Base-by-base conservation (phyloP, 2,329 filamentous ascomycete species). In the Stagonosporopsis cucurbitacearum region DNA sequence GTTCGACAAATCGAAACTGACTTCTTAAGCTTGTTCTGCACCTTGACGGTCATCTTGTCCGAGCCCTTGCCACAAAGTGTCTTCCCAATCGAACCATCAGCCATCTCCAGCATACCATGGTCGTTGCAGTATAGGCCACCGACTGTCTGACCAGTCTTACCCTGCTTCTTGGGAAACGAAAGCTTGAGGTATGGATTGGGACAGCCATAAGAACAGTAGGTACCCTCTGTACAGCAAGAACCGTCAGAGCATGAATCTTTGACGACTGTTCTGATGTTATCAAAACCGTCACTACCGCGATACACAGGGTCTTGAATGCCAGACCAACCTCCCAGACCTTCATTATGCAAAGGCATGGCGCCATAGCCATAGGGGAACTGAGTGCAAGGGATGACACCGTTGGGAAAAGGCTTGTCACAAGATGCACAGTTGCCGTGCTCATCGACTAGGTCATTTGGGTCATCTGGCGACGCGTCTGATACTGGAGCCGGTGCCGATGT, bases 141-240 rank as follows among this genome's bases (percentile, higher is more conserved):
- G 51, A 97, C 83, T 22, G 93, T 96, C 81, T 98, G 87, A 60
- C 88, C 88, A 47, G 86, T 91, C 33, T 81, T 71, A 52, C 94
- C 95, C 80, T 98, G 95, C 30, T 84, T 81, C 1, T 72, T 66
- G 42, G 95, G 92, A 89, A 92, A 98, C 74, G 98, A 94, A 3
- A 89, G 84, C 85, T 97, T 97, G 76, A 95, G 87, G 78, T 95
- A 96, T 41, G 94, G 94, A 25, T 87, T 79, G n/a, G 91, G 90
- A 81, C 95, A 99, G 53, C 91, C 88, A 71, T 98, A 98, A 2
- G 93, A 96, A 83, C 94, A 97, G 82, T 93, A 92, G 55, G 81
- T 78, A 44, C 86, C 88, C 22, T 65, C 55, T 7, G 59, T 65
- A 79, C 91, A 94, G 57, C 76, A 77, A 15, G 85, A 77, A 15